Evolutionary conservation across 2,329 filamentous ascomycete genomes (phyloP), one percentile per base, ranked within the genome.

Genomic region (Penicillium olsonii): DNA sequence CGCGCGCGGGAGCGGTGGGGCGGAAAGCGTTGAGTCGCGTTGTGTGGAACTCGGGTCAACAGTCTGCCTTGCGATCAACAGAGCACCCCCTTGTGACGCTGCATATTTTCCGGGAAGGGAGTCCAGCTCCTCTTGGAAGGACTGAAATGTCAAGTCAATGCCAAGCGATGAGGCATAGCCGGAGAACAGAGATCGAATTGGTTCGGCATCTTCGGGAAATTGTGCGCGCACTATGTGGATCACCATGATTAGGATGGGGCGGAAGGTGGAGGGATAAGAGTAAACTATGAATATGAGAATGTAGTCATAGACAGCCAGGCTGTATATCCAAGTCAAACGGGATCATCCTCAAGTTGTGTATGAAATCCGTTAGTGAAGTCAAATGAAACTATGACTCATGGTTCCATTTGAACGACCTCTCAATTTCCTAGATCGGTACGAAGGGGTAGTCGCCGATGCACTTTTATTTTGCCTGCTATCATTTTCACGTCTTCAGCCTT

Each of bases 141-240:
- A 70, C 63, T 85, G 82, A 59, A 81, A 85, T 10, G 73, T 71
- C 29, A 84, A 78, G 55, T 82, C 80, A 43, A 84, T 72, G 17
- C 70, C 70, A 1, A 84, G 68, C 2, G 74, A 73, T 42, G 61
- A 42, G 2, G 70, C 68, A 51, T 79, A 78, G 7, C 68, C 62
- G 12, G 61, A 68, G 57, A 79, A 75, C 26, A 79, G 64, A 57
- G 70, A 46, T 45, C 68, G 56, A 63, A 80, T 70, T 15, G 65
- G 66, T 18, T 61, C 43, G 19, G 75, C 59, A 49, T 83, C 79
- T 34, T 64, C 45, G 18, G 71, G 63, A 18, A 73, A 75, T 19
- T 57, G 53, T 5, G 76, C 78, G 10, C 62, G 59, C 19, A 53
- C 52, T 45, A 78, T 73, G 12, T 46, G 60, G 52, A 62, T 42